Percentiles rank a stretch among this genome's conserved stretches.
Conservation (phyloP, 768 basidiomycete genomes). For the Cystobasidium onofrii region DNA sequence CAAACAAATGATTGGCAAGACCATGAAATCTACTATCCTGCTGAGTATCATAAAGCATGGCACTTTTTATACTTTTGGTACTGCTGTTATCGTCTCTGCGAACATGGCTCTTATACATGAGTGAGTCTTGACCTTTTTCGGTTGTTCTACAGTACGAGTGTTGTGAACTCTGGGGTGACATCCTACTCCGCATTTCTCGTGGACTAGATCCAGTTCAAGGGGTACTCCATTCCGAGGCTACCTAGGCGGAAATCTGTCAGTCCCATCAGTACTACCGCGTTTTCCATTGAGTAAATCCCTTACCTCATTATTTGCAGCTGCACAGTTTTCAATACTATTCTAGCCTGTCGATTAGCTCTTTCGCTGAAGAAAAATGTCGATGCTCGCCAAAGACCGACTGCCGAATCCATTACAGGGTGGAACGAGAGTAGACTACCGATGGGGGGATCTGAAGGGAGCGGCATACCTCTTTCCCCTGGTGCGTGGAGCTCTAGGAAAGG, state of each 20-base stretch:
- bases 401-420: not conserved
- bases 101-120: not conserved
- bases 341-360: not conserved
- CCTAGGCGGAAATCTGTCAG: not conserved
- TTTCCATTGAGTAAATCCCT: not conserved
- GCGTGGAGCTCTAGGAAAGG: too few relatives aligned
- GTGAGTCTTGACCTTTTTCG: too few relatives aligned
- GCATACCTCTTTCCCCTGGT: too few relatives aligned
- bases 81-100: not conserved
- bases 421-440: not conserved
- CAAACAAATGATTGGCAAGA: not conserved
- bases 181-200: not conserved
- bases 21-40: not conserved
- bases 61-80: not conserved
- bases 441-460: too few relatives aligned
- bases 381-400: not conserved
- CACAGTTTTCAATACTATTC: not conserved
- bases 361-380: not conserved
- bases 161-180: too few relatives aligned
- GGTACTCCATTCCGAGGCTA: not conserved
- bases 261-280: not conserved
- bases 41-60: not conserved
- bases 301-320: not conserved
- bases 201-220: not conserved
- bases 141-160: too few relatives aligned